A percentile compares a stretch with the other conserved stretches of the same genome.
Evolutionary conservation across 129 eudicot genomes (phyloP).

Genomic region (Sambucus nigra): DNA sequence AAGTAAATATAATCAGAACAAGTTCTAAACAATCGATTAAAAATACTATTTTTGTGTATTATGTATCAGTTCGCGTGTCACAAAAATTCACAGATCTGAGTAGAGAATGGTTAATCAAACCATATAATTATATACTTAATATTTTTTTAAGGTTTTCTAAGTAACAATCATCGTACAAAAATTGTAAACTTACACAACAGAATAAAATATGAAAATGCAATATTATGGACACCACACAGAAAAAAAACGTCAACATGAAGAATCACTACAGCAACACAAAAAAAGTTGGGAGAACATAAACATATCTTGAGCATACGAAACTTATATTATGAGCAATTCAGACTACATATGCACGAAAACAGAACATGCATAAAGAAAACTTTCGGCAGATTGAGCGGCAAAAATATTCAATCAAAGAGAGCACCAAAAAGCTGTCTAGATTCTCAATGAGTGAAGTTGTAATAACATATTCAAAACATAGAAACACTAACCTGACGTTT

Average conservation of each 20-base stretch:
- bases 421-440: too few species aligned
- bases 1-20: neutral
- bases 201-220: neutral
- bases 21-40: neutral
- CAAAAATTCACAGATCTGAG: neutral
- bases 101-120: neutral
- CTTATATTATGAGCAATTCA: neutral
- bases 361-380: too few species aligned
- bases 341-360: neutral
- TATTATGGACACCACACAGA: neutral
- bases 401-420: neutral
- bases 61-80: neutral
- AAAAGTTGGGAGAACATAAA: too few species aligned
- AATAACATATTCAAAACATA: too few species aligned
- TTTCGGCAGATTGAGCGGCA: neutral
- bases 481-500: constrained; percentile 69
- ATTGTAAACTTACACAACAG: neutral
- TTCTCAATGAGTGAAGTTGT: too few species aligned
- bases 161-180: neutral
- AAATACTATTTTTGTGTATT: neutral
- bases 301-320: neutral
- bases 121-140: neutral
- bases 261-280: neutral
- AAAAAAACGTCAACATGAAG: neutral
- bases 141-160: neutral